A percentile compares a stretch with the other conserved stretches of the same genome.
Conservation (phyloP, 768 basidiomycete species). For the Erythrobasidium yunnanense region DNA sequence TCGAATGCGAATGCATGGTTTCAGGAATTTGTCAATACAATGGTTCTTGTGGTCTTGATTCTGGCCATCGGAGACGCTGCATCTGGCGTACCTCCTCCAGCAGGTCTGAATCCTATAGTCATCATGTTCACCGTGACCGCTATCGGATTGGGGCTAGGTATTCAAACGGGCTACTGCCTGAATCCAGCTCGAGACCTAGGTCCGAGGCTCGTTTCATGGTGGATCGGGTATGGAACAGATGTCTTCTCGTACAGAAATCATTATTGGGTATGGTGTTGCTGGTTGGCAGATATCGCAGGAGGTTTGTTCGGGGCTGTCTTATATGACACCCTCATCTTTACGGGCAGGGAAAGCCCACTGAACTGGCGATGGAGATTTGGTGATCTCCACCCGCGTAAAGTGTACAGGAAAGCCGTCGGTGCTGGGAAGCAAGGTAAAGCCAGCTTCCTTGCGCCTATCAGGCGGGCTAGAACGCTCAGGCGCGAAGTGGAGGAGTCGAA, state of each 20-base stretch:
- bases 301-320: slow-evolving; percentile 15
- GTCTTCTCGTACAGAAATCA: not conserved
- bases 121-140: slow-evolving; percentile 15
- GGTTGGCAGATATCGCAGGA: slow-evolving; percentile 4
- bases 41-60: not conserved
- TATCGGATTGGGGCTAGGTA: not conserved
- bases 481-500: not conserved
- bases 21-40: slow-evolving; percentile 4
- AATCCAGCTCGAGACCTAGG: slow-evolving; percentile 22
- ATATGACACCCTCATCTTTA: slow-evolving; percentile 27
- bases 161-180: slow-evolving; percentile 13
- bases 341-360: slow-evolving; percentile 10
- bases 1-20: slow-evolving; percentile 11
- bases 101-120: not conserved
- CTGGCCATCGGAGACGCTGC: slow-evolving; percentile 12
- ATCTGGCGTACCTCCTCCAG: not conserved
- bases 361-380: slow-evolving; percentile 13
- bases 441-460: not conserved
- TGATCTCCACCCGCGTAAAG: not conserved
- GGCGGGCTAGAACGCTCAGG: not conserved
- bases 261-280: slow-evolving; percentile 24
- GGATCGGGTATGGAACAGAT: not conserved
- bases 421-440: not conserved
- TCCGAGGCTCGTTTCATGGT: slow-evolving; percentile 14
- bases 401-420: not conserved